These are phyloP conservation scores for Setomelanomma holmii DNA, from an alignment of 2,329 filamentous ascomycete genomes.

Conservation along the genomic window DNA sequence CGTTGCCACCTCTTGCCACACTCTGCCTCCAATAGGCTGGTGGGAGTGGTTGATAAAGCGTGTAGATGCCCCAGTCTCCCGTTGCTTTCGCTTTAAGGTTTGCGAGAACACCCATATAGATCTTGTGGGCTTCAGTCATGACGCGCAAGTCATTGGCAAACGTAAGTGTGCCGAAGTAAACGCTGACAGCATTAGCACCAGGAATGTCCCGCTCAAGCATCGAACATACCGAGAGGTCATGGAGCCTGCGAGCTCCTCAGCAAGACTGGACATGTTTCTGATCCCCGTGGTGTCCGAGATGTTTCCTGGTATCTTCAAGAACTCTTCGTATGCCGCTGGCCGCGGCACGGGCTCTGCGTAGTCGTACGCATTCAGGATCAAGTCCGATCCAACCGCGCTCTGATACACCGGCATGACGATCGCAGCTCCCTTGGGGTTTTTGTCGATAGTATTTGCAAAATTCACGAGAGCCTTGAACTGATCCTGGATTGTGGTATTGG, in stretches of 20 bases:
- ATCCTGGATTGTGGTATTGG: constrained; percentile 18
- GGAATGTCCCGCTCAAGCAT: not conserved
- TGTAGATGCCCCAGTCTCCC: constrained; percentile 43
- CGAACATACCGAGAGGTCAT: constrained; percentile 19
- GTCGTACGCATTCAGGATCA: constrained; percentile 32
- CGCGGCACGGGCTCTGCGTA: constrained; percentile 24
- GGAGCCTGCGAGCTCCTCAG: constrained; percentile 21
- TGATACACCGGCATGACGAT: constrained; percentile 30
- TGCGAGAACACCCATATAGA: constrained; percentile 50
- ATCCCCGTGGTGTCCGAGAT: constrained; percentile 30
- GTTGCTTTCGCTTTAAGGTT: constrained; percentile 36
- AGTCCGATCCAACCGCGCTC: constrained; percentile 13
- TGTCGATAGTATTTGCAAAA: constrained; percentile 25
- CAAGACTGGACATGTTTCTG: constrained; percentile 32
- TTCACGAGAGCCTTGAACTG: constrained; percentile 32
- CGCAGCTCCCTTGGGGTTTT: constrained; percentile 21
- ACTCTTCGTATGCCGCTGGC: constrained; percentile 29
- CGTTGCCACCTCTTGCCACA: constrained; percentile 48
- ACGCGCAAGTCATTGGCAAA: constrained; percentile 45
- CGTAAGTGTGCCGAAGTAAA: constrained; percentile 35
- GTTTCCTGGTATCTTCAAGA: constrained; percentile 32
- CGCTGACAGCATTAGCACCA: constrained; percentile 5
- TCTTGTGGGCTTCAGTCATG: constrained; percentile 47
- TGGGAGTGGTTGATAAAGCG: constrained; percentile 50
- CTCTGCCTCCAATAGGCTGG: constrained; percentile 46